A percentile compares a stretch with the other conserved stretches of the same genome.
Evolutionary conservation across 208 protist species (phyloP).

Genomic region (Borovskyia barvae): DNA sequence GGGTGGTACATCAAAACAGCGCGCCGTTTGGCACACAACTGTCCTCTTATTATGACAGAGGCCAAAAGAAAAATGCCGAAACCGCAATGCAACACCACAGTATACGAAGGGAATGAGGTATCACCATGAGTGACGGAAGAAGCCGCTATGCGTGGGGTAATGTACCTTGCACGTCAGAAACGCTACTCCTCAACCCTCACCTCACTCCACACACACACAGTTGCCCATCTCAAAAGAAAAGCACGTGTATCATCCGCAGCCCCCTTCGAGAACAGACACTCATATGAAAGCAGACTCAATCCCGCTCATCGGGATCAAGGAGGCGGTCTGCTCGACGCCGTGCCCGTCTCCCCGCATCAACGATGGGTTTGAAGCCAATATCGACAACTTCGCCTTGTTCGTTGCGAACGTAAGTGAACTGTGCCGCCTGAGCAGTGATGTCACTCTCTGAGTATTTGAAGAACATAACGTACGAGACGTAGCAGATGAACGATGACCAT

Average conservation of each 20-base stretch:
- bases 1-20: no score
- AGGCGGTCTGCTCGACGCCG: conserved; percentile 51
- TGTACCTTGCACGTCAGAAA: no score
- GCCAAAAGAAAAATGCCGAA: no score
- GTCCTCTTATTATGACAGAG: no score
- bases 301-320: conserved; percentile 54
- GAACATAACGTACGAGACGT: conserved; percentile 74
- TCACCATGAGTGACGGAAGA: no score
- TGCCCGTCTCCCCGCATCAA: conserved; percentile 68
- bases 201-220: not conserved
- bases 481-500: conserved; percentile 51
- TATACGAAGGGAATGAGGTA: no score
- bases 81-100: no score
- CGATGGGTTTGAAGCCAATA: conserved; percentile 82
- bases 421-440: conserved; percentile 65
- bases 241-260: not conserved
- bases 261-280: not conserved
- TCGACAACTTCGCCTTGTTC: conserved; percentile 79
- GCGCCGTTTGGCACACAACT: no score
- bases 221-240: not conserved
- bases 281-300: conserved; percentile 8
- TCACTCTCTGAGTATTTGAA: conserved; percentile 72
- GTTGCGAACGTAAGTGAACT: conserved; percentile 85
- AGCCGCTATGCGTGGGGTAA: no score
- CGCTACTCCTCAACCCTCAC: no score